Evolutionary conservation across 1,284 basidiomycete genomes (phyloP).

Genomic region (Ustilago bromivora): DNA sequence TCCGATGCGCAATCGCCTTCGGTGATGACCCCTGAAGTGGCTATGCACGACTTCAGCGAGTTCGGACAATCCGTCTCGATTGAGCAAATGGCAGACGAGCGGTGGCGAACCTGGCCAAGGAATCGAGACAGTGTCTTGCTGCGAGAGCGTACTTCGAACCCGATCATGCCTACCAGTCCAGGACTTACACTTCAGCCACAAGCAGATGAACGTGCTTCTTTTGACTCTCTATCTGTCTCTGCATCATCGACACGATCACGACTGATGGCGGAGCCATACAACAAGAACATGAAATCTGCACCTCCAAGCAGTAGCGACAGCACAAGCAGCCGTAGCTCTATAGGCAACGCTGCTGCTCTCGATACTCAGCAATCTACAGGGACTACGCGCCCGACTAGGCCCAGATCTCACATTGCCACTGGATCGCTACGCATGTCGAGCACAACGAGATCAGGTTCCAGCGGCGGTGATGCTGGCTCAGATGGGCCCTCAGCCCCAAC

Average conservation of each 20-base stretch:
- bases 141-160: neutral
- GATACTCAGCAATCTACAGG: conserved; percentile 12
- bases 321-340: conserved; percentile 29
- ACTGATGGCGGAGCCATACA: conserved; percentile 39
- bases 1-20: neutral
- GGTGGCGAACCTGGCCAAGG: conserved; percentile 46
- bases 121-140: conserved; percentile 2
- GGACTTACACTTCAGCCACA: neutral
- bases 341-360: conserved; percentile 10
- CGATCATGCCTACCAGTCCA: neutral
- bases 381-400: conserved; percentile 20
- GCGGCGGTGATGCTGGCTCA: neutral
- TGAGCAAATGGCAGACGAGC: conserved; percentile 40
- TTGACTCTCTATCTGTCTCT: conserved; percentile 20
- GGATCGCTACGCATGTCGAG: conserved; percentile 29
- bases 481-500: neutral
- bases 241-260: conserved; percentile 19
- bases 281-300: conserved; percentile 28
- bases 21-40: conserved; percentile 14
- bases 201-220: conserved; percentile 9
- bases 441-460: conserved; percentile 13
- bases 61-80: conserved; percentile 45
- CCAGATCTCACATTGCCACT: conserved; percentile 22
- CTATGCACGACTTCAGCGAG: conserved; percentile 43
- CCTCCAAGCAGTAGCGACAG: conserved; percentile 36